Percentiles rank a stretch among this genome's conserved stretches.
Conservation (phyloP, 768 basidiomycete genomes). For the Lactarius hatsudake region DNA sequence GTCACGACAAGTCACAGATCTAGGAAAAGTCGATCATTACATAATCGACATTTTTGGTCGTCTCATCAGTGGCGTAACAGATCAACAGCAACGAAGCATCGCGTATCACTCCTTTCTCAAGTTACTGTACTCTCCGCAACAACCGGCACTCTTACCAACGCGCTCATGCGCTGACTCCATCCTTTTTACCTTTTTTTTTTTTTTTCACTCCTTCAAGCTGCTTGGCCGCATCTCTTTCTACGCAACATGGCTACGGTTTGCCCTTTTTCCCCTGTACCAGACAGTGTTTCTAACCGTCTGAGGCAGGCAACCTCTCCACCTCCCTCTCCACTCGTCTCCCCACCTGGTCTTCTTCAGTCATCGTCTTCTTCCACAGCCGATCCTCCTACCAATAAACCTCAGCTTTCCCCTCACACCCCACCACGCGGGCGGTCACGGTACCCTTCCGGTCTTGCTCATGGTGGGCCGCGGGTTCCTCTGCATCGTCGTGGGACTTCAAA, state of each 20-base stretch:
- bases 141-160: background rate
- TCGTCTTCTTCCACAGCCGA: slow-evolving; percentile 18
- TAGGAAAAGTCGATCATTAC: background rate
- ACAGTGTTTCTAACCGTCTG: background rate
- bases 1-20: slow-evolving; percentile 9
- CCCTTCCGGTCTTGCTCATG: slow-evolving; percentile 48
- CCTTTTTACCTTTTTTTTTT: too few relatives aligned
- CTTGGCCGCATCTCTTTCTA: slow-evolving; percentile 9
- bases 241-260: slow-evolving; percentile 10
- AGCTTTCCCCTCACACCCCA: slow-evolving; percentile 16
- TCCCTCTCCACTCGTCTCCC: slow-evolving; percentile 16
- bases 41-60: background rate
- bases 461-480: slow-evolving; percentile 55
- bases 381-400: background rate
- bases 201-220: background rate
- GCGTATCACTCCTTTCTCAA: background rate
- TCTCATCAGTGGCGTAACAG: slow-evolving; percentile 5
- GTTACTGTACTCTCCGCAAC: background rate
- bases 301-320: slow-evolving; percentile 7
- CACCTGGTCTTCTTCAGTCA: slow-evolving; percentile 24
- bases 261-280: background rate
- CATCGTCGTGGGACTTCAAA: slow-evolving; percentile 77
- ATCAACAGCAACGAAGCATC: background rate
- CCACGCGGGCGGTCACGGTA: slow-evolving; percentile 42
- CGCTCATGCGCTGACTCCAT: slow-evolving; percentile 10